phyloP scores from a whole-genome alignment of 495 filamentous ascomycete species.

The Podospora conica region DNA sequence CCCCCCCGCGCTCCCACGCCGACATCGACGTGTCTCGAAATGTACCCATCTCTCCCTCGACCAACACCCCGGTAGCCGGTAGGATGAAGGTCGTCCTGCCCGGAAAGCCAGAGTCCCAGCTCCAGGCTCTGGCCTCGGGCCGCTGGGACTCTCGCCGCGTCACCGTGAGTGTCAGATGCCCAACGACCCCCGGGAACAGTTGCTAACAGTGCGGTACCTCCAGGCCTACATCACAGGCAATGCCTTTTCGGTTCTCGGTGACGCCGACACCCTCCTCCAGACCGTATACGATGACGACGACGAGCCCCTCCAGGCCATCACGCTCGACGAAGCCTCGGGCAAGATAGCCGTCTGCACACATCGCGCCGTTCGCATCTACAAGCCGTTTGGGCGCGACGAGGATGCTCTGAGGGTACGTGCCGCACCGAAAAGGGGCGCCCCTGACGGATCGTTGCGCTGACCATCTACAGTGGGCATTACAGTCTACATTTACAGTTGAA shows the following conservation, averaged over 20 bases:
- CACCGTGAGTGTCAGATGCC: slow-evolving; percentile 49
- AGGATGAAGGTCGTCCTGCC: slow-evolving; percentile 74
- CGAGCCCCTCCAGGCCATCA: slow-evolving; percentile 61
- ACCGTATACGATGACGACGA: slow-evolving; percentile 84
- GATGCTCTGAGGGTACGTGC: slow-evolving; percentile 59
- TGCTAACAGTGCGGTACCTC: neutral
- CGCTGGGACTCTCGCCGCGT: slow-evolving; percentile 75
- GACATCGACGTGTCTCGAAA: slow-evolving; percentile 4
- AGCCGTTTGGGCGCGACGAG: slow-evolving; percentile 63
- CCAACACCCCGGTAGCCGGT: slow-evolving; percentile 20
- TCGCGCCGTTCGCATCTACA: slow-evolving; percentile 66
- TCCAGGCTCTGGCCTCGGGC: slow-evolving; percentile 82
- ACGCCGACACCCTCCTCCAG: slow-evolving; percentile 70
- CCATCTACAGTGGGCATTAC: slow-evolving; percentile 45
- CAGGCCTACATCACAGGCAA: slow-evolving; percentile 87
- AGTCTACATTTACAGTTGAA: slow-evolving; percentile 37
- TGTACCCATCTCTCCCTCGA: slow-evolving; percentile 7
- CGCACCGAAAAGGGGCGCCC: slow-evolving; percentile 33
- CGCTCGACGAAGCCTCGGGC: slow-evolving; percentile 72
- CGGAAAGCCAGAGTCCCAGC: slow-evolving; percentile 80
- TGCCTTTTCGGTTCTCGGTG: slow-evolving; percentile 74
- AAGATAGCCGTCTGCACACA: slow-evolving; percentile 74
- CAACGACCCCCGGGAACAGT: neutral
- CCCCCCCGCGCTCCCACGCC: neutral
- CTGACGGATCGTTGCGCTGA: slow-evolving; percentile 30